Conservation (phyloP, 345 rosid genomes). For the Moringa oleifera region DNA sequence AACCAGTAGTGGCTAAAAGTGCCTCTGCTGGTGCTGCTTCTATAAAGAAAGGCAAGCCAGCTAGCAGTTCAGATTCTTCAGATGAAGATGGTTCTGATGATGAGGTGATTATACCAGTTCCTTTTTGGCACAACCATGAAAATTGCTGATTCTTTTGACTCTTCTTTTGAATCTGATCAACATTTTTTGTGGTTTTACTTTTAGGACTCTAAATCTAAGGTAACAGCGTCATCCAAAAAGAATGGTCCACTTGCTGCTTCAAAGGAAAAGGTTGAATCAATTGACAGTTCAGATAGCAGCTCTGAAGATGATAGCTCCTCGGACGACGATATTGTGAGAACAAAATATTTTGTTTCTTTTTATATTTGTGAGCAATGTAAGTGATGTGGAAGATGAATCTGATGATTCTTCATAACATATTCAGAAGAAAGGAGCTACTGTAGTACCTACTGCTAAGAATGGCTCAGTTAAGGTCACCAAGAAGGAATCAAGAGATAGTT, state of each 20-base stretch:
- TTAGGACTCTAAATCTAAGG: neutral
- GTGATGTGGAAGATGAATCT: neutral
- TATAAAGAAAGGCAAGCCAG: constrained; percentile 24
- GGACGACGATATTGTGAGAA: constrained; percentile 24
- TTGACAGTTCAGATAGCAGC: neutral
- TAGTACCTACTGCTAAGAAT: neutral
- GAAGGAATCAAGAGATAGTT: too few species aligned
- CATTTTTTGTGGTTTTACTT: neutral
- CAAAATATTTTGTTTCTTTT: too few species aligned
- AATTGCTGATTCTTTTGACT: neutral
- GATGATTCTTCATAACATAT: neutral
- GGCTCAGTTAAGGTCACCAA: neutral
- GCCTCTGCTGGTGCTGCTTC: constrained; percentile 26
- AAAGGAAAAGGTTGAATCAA: neutral
- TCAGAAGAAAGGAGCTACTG: neutral
- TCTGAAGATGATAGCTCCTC: constrained; percentile 27
- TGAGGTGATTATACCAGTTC: constrained; percentile 18
- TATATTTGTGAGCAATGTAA: neutral
- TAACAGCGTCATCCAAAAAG: neutral
- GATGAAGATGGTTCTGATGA: constrained; percentile 39
- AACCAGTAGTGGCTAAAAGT: constrained; percentile 31
- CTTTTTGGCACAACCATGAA: neutral
- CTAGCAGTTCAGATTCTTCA: constrained; percentile 37
- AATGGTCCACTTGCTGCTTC: neutral
- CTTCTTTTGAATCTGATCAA: neutral